These are phyloP conservation scores for Monilinia vaccinii-corymbosi DNA, from an alignment of 2,329 filamentous ascomycete genomes.

Conservation along the genomic window DNA sequence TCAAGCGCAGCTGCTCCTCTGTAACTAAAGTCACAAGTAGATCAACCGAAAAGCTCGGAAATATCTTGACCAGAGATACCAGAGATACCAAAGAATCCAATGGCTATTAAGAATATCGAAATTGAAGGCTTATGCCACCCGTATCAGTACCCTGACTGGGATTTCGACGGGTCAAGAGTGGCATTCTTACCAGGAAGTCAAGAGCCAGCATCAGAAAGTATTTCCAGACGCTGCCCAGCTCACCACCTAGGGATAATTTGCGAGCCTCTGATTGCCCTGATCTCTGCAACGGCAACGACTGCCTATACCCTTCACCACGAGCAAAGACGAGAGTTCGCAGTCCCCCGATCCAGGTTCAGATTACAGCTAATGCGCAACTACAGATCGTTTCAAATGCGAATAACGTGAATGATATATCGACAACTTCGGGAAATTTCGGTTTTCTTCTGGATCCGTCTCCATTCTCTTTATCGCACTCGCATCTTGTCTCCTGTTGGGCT, in stretches of 20 bases:
- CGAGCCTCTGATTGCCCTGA: slow-evolving; percentile 18
- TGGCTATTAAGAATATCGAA: background rate
- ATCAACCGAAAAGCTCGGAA: background rate
- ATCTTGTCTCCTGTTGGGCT: slow-evolving; percentile 31
- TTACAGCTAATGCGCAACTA: background rate
- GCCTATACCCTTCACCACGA: slow-evolving; percentile 25
- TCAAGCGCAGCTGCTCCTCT: background rate
- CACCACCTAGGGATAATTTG: slow-evolving; percentile 17
- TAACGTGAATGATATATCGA: slow-evolving; percentile 5
- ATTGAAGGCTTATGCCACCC: background rate
- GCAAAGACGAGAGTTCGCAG: slow-evolving; percentile 11
- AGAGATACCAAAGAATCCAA: background rate
- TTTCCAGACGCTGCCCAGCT: slow-evolving; percentile 8
- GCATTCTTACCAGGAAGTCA: background rate
- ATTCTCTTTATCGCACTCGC: slow-evolving; percentile 28
- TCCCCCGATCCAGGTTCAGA: background rate
- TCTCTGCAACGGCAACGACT: slow-evolving; percentile 20
- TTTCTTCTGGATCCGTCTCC: slow-evolving; percentile 29
- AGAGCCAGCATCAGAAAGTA: background rate
- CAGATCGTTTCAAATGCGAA: background rate
- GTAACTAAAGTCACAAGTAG: background rate
- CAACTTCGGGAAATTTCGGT: slow-evolving; percentile 13
- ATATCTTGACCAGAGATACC: background rate
- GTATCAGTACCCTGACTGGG: background rate
- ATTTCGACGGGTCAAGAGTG: background rate